Evolutionary conservation across 2,329 filamentous ascomycete genomes (phyloP).

Genomic region (Clonostachys sp.): DNA sequence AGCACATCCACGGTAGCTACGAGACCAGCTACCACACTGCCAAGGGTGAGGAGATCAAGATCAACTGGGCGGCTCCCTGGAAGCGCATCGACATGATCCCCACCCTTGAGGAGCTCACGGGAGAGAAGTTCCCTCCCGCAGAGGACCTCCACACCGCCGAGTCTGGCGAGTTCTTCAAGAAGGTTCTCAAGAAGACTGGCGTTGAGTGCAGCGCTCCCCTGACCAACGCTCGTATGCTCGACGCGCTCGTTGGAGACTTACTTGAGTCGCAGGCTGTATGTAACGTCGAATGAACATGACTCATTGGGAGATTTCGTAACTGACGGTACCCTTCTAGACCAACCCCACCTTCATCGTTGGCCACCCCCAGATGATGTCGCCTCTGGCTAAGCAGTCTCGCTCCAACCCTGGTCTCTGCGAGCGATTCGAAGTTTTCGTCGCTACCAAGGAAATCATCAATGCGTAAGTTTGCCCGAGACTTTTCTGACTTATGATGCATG

Average conservation of each 20-base stretch:
- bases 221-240: constrained; percentile 93
- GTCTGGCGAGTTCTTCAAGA: constrained; percentile 82
- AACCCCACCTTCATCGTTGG: constrained; percentile 69
- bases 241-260: constrained; percentile 90
- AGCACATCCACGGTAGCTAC: constrained; percentile 81
- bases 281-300: constrained; percentile 3
- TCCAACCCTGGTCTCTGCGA: constrained; percentile 80
- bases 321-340: constrained; percentile 28
- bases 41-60: constrained; percentile 77
- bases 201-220: constrained; percentile 86
- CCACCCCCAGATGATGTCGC: constrained; percentile 75
- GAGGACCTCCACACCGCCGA: constrained; percentile 87
- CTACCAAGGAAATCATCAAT: constrained; percentile 78
- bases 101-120: constrained; percentile 77
- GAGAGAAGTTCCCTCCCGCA: constrained; percentile 89
- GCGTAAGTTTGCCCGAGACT: constrained; percentile 37
- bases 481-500: neutral
- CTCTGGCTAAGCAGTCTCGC: constrained; percentile 93
- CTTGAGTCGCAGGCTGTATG: constrained; percentile 79
- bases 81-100: constrained; percentile 88
- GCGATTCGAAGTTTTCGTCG: constrained; percentile 93
- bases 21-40: constrained; percentile 84
- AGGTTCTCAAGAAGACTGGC: constrained; percentile 81
- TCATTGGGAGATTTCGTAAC: neutral
- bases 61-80: constrained; percentile 98